A percentile compares a stretch with the other conserved stretches of the same genome.
phyloP scores from a whole-genome alignment of 495 filamentous ascomycete species.

The Thermothielavioides terrestris region DNA sequence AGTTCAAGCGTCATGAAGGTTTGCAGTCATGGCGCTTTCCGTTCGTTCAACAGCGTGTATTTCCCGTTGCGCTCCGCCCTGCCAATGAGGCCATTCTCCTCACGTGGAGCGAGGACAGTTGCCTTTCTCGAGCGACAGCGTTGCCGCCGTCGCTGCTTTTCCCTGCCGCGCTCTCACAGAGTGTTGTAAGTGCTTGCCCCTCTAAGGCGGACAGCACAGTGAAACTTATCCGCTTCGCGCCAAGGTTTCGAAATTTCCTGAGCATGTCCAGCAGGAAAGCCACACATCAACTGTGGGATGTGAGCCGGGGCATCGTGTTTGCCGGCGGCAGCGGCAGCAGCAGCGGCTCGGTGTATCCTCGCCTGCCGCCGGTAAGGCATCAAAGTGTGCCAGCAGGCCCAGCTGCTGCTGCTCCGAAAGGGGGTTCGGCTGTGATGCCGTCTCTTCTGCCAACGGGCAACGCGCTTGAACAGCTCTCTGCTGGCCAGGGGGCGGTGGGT shows the following conservation, averaged over 20 bases:
- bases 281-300: constrained; percentile 31
- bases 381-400: constrained; percentile 1
- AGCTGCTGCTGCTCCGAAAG: neutral
- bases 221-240: too few species aligned
- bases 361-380: constrained; percentile 5
- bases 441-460: neutral
- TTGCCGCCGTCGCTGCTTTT: constrained; percentile 4
- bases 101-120: neutral
- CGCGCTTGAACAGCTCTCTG: neutral
- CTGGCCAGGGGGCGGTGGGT: neutral
- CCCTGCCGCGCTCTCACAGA: neutral
- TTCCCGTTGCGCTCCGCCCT: neutral
- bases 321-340: constrained; percentile 9
- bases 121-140: neutral
- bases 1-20: constrained; percentile 13
- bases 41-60: constrained; percentile 1
- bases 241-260: neutral
- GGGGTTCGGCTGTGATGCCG: neutral
- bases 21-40: constrained; percentile 17
- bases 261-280: constrained; percentile 23
- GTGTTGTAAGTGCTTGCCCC: neutral
- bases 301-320: constrained; percentile 34
- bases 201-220: too few species aligned
- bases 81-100: constrained; percentile 9
- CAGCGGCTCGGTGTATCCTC: constrained; percentile 15